Evolutionary conservation across 2,329 filamentous ascomycete species (phyloP).

Genomic region (Annulohypoxylon truncatum): DNA sequence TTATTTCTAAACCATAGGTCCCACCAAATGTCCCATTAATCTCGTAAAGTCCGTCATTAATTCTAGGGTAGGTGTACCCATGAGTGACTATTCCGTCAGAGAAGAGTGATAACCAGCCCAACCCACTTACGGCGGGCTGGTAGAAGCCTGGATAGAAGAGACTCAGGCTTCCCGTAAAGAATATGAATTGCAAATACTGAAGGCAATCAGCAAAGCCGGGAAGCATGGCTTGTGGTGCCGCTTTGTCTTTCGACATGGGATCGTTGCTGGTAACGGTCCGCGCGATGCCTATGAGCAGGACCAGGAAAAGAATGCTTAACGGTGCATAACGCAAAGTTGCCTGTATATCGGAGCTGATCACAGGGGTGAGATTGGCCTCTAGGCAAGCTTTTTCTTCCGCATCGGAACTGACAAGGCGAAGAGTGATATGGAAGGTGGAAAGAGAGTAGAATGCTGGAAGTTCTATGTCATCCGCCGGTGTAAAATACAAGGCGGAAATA

Average conservation of each 20-base stretch:
- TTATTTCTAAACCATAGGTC: constrained; percentile 68
- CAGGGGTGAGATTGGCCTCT: not conserved
- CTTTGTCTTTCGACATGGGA: not conserved
- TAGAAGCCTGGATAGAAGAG: constrained; percentile 79
- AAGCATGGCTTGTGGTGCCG: constrained; percentile 25
- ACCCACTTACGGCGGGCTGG: constrained; percentile 74
- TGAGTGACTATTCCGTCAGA: constrained; percentile 45
- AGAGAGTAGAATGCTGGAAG: not conserved
- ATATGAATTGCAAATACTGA: constrained; percentile 80
- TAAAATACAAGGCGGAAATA: not conserved
- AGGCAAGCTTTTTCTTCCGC: not conserved
- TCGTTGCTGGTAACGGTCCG: constrained; percentile 5
- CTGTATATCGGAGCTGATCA: constrained; percentile 2
- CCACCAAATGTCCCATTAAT: constrained; percentile 71
- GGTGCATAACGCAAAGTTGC: constrained; percentile 31
- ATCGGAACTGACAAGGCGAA: not conserved
- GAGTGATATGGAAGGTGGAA: not conserved
- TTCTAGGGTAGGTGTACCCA: constrained; percentile 43
- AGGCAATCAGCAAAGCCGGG: constrained; percentile 65
- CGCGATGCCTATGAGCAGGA: constrained; percentile 29
- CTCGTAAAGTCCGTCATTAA: constrained; percentile 70
- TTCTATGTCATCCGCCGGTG: not conserved
- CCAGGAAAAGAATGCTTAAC: constrained; percentile 35
- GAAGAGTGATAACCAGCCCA: constrained; percentile 75
- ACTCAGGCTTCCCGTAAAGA: constrained; percentile 76